Evolutionary conservation across 371 early-diverging fungal species (phyloP), one percentile per base, ranked within the genome.

Genomic region (Mucor sp.): DNA sequence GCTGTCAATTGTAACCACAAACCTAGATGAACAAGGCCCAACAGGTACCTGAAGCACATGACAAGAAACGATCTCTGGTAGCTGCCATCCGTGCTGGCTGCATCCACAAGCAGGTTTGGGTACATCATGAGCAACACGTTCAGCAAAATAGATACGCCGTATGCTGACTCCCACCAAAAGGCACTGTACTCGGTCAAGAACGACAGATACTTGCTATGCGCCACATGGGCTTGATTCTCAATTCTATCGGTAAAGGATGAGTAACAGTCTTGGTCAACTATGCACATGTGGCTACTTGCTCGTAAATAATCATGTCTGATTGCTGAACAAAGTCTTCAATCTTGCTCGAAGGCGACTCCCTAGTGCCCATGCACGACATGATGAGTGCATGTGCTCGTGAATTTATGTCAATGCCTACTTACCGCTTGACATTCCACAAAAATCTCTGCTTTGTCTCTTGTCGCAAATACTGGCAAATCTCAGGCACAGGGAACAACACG

Each of bases 401-500:
- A 37, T 27, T 14, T 25, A 12, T 28, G 7, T 12, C 37, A 33
- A 33, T 28, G 7, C 3, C 37, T 6, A 33, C 19, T 60, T 76
- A 79, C 76, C 82, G 72, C 44, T 84, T 81, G 11, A 76, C 79
- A 48, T 68, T 75, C 84, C 83, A 85, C 47, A 87, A 70, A 58
- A 87, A 87, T 1, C 81, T 67, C 32, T 79, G 68, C 69, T 84
- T 85, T 25, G 85, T 81, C 62, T 80, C 81, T 8, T 74, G 70
- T 33, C 82, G 72, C 8, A 87, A 35, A 58, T 83, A 79, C 41
- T 75, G 78, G 60, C 87, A 85, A 0, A 87, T 72, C 53, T 83
- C 85, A 8, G 87, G 87, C 60, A 87, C 83, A 43, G 85, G 85
- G 53, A 85, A 87, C 23, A 87, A 63, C 0, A 84, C 84, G 19